Conservation (phyloP, 129 eudicot species). For the Tagetes patula region DNA sequence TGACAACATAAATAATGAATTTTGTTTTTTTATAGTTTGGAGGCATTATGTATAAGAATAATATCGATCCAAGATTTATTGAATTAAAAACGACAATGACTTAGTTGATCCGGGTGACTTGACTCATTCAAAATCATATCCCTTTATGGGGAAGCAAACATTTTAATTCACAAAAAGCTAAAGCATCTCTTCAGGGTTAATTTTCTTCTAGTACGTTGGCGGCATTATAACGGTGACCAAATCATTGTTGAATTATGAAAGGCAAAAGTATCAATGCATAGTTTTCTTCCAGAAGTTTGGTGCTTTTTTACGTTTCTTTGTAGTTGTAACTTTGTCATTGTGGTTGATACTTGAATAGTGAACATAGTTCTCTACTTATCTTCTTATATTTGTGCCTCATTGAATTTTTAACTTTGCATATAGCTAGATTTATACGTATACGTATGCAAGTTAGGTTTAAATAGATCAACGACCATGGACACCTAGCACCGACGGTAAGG, state of each 20-base stretch:
- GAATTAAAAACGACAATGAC: neutral
- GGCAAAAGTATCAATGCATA: neutral
- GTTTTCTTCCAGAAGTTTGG: neutral
- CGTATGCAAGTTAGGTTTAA: too few relatives aligned
- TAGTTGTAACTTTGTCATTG: neutral
- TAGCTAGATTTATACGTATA: too few relatives aligned
- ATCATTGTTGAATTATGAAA: neutral
- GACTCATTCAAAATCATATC: neutral
- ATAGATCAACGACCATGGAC: too few relatives aligned
- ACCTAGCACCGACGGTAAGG: too few relatives aligned
- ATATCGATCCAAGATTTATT: neutral
- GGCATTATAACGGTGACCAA: neutral
- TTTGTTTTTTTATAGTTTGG: neutral
- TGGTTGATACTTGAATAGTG: constrained; percentile 1
- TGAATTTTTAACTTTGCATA: too few relatives aligned
- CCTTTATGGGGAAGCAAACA: neutral
- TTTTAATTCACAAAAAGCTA: constrained; percentile 4
- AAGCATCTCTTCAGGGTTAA: neutral
- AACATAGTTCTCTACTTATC: neutral
- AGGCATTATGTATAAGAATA: neutral
- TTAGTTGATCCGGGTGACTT: neutral
- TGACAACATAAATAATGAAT: neutral
- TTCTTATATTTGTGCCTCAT: neutral
- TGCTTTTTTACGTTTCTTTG: neutral
- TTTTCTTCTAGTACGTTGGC: neutral